Evolutionary conservation across 1,284 basidiomycete genomes (phyloP), one percentile per base, ranked within the genome.

Genomic region (Leccinum proximum): DNA sequence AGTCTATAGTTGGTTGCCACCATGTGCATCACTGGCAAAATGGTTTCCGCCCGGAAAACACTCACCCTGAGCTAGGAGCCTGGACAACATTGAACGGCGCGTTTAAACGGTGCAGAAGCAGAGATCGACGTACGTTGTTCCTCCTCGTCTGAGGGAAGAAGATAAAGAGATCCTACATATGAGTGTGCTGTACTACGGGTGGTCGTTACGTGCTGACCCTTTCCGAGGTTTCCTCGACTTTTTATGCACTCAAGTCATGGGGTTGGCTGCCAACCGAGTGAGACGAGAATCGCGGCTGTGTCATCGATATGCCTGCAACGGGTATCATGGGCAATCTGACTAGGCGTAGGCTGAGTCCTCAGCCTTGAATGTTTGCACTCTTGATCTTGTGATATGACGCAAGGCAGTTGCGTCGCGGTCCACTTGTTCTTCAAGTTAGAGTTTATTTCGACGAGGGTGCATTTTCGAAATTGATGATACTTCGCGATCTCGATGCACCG

Each of bases 121-220:
- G 14, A 56, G 10, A 37, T 1, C 1, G 7, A 14, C 16, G 33
- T 60, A 67, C 73, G 72, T 74, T 45, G 60, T 56, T 75, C 72
- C 59, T 71, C 65, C 22, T 75, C 71, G 4, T 73, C 71, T 2
- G 71, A 73, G 53, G 72, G 74, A 2, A 74, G 64, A n/a, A 75
- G 54, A 57, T 73, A 75, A 1, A 72, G 35, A 9, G 67, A 62
- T 18, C 71, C 70, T 10, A 58, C 42, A 42, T 70, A 62, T 0
- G 71, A 68, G 48, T 68, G 64, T 13, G 66, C 26, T 0, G 65
- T 30, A 30, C 30, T 59, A 40, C 70, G 71, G 7, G 42, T 61
- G 13, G 37, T 45, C 16, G 62, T 64, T 35, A 10, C 8, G 54
- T 57, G 22, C 13, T 33, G 54, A 57, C 13, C 22, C 2, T 16